These are phyloP conservation scores for Phaeosphaeriaceae sp. DNA, from an alignment of 2,329 filamentous ascomycete species.

Conservation along the genomic window DNA sequence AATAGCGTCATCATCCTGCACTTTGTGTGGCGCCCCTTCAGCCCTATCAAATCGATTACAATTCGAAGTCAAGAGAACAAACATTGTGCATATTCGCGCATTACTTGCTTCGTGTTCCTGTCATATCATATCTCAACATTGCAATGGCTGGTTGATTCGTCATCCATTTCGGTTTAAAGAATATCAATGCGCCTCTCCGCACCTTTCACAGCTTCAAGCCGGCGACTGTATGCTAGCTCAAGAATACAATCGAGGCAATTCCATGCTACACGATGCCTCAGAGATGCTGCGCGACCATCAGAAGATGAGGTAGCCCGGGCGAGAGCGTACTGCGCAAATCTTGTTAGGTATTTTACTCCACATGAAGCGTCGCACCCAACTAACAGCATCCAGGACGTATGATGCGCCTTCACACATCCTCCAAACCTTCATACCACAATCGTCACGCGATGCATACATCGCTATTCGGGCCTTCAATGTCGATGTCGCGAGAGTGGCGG, in stretches of 20 bases:
- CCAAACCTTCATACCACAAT: slow-evolving; percentile 79
- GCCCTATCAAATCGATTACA: slow-evolving; percentile 3
- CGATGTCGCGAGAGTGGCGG: slow-evolving; percentile 87
- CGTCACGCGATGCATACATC: slow-evolving; percentile 82
- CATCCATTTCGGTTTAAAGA: slow-evolving; percentile 7
- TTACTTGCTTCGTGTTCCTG: neutral
- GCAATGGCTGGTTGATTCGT: slow-evolving; percentile 12
- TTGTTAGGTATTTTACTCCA: slow-evolving; percentile 57
- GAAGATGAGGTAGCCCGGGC: slow-evolving; percentile 61
- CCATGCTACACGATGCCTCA: slow-evolving; percentile 29
- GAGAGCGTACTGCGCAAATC: slow-evolving; percentile 64
- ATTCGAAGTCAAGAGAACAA: neutral
- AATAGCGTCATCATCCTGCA: slow-evolving; percentile 35
- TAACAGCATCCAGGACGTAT: slow-evolving; percentile 67
- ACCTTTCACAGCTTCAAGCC: slow-evolving; percentile 24
- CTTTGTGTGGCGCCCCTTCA: slow-evolving; percentile 15
- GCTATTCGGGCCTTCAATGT: slow-evolving; percentile 92
- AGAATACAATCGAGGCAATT: slow-evolving; percentile 22
- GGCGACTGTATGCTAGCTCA: slow-evolving; percentile 18
- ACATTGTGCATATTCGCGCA: neutral
- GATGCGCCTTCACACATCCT: slow-evolving; percentile 90
- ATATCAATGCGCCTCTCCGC: slow-evolving; percentile 35
- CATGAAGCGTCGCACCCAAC: slow-evolving; percentile 33
- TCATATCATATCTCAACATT: neutral
- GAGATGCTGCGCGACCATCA: slow-evolving; percentile 34